Evolutionary conservation across 352 stramenopile species (phyloP).

Genomic region (Phytopythium mirpurense): DNA sequence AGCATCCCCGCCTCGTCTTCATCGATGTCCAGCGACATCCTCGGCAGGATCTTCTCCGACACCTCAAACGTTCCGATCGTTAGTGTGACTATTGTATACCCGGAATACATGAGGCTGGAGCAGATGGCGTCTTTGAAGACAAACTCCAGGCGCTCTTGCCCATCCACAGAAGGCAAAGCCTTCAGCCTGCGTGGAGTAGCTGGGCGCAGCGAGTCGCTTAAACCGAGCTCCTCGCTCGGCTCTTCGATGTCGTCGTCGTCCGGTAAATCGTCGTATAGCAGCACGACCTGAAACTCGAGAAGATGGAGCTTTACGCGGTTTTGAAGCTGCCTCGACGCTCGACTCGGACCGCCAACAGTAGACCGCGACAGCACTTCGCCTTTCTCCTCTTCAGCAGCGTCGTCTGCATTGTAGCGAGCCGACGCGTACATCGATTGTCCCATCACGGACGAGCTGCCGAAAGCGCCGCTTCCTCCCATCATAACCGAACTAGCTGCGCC

Average conservation of each 20-base stretch:
- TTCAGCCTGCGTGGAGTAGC: slow-evolving; percentile 24
- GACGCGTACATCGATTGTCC: slow-evolving; percentile 83
- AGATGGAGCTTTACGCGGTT: slow-evolving; percentile 75
- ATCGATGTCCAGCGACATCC: slow-evolving; percentile 67
- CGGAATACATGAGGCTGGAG: slow-evolving; percentile 54
- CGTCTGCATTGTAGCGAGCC: slow-evolving; percentile 46
- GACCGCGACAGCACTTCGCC: slow-evolving; percentile 14
- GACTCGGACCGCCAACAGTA: slow-evolving; percentile 30
- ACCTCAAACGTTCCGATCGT: slow-evolving; percentile 60
- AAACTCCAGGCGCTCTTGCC: slow-evolving; percentile 62
- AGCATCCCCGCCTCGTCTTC: slow-evolving; percentile 61
- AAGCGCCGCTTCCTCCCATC: slow-evolving; percentile 17
- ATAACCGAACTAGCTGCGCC: slow-evolving; percentile 34
- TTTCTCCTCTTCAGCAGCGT: slow-evolving; percentile 16
- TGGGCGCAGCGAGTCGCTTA: slow-evolving; percentile 19
- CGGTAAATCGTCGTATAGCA: slow-evolving; percentile 80
- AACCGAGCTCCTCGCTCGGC: slow-evolving; percentile 10
- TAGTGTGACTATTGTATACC: slow-evolving; percentile 41
- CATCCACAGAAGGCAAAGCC: slow-evolving; percentile 45
- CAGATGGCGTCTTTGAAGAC: slow-evolving; percentile 68
- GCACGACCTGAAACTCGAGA: slow-evolving; percentile 59
- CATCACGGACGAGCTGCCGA: slow-evolving; percentile 46
- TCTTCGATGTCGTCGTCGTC: slow-evolving; percentile 37
- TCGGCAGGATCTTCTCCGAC: slow-evolving; percentile 66
- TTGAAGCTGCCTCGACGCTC: slow-evolving; percentile 35